Evolutionary conservation across 1,284 basidiomycete genomes (phyloP).

Genomic region (Dichomitus squalens): DNA sequence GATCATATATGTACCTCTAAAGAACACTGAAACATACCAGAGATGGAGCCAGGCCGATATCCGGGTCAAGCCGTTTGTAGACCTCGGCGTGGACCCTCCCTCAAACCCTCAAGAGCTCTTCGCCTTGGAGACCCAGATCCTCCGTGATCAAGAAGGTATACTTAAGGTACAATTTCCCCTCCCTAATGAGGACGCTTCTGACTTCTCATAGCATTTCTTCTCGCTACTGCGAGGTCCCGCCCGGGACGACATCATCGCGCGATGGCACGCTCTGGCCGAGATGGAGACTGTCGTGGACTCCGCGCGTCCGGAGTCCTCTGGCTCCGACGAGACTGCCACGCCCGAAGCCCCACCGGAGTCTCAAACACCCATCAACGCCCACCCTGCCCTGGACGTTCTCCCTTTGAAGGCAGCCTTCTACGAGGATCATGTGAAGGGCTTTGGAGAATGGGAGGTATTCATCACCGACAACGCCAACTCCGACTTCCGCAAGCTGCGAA

Average conservation of each 20-base stretch:
- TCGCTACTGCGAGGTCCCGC: neutral
- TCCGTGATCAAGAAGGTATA: neutral
- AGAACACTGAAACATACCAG: neutral
- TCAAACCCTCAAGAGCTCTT: neutral
- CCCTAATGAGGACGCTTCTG: no score
- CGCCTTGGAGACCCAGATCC: neutral
- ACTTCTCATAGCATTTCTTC: neutral
- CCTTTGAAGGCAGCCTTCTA: constrained; percentile 37
- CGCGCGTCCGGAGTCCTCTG: no score
- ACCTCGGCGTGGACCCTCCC: neutral
- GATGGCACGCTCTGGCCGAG: neutral
- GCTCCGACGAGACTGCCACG: no score
- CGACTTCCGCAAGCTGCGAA: constrained; percentile 40
- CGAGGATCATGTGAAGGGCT: constrained; percentile 45
- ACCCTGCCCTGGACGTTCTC: no score
- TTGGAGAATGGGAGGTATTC: constrained; percentile 53
- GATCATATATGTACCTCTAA: neutral
- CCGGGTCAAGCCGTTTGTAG: neutral
- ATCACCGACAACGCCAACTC: constrained; percentile 42
- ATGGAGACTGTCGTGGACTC: neutral
- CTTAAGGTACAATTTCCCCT: neutral
- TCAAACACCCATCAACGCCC: no score
- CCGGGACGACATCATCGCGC: neutral
- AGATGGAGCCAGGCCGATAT: neutral
- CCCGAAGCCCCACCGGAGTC: no score